A percentile compares a stretch with the other conserved stretches of the same genome.
Conservation (phyloP, 1,284 basidiomycete species). For the Sporisorium sorghi region DNA sequence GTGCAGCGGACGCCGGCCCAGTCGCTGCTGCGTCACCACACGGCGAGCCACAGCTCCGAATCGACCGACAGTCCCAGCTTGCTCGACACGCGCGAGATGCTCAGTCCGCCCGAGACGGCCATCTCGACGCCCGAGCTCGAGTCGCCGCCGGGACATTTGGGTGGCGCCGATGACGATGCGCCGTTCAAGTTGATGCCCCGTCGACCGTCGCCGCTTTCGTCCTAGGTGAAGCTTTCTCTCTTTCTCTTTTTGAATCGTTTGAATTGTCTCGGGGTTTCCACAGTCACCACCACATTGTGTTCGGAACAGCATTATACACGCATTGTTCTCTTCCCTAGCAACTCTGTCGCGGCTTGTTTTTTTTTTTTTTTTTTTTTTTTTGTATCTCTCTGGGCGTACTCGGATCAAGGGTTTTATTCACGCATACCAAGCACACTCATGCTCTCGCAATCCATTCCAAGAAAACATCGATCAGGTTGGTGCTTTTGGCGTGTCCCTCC, state of each 20-base stretch:
- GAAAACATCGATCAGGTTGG: neutral
- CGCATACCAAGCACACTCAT: too few relatives aligned
- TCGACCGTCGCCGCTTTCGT: constrained; percentile 14
- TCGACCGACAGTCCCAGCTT: constrained; percentile 24
- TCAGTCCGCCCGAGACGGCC: constrained; percentile 32
- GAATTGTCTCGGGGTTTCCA: neutral
- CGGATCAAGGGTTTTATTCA: constrained; percentile 4
- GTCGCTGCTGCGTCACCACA: constrained; percentile 18
- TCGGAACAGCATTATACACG: constrained; percentile 1
- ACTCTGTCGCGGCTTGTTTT: neutral
- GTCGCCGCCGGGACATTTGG: constrained; percentile 15
- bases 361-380: constrained; percentile 12
- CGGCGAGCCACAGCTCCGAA: constrained; percentile 28
- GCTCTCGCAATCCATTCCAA: neutral
- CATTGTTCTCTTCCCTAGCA: neutral
- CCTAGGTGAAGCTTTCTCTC: neutral
- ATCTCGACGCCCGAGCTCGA: constrained; percentile 38
- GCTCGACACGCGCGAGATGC: constrained; percentile 24
- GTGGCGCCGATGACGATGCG: neutral
- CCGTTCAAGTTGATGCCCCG: constrained; percentile 9
- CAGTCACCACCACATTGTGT: neutral
- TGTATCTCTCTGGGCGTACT: constrained; percentile 11
- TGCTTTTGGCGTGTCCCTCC: too few relatives aligned
- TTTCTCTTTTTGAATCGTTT: neutral
- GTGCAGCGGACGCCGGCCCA: neutral